phyloP scores from a whole-genome alignment of 2,329 filamentous ascomycete species.

The Coleophoma eucalyptorum region DNA sequence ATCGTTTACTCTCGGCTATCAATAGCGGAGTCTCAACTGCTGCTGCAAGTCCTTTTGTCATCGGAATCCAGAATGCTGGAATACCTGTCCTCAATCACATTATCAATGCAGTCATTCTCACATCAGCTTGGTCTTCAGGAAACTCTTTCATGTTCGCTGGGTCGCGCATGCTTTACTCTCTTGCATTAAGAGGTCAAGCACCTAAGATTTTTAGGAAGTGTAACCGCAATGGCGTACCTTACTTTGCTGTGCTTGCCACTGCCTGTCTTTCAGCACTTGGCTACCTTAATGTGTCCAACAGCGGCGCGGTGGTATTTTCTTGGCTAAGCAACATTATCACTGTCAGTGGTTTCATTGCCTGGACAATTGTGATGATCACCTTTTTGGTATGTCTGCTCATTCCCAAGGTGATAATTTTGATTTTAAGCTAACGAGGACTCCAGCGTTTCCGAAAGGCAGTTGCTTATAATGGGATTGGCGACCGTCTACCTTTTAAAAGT shows the following conservation, averaged over 20 bases:
- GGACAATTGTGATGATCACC: slow-evolving; percentile 53
- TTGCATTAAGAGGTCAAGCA: slow-evolving; percentile 62
- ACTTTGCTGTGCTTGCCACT: slow-evolving; percentile 48
- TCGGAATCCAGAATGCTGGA: slow-evolving; percentile 61
- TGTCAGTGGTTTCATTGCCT: slow-evolving; percentile 56
- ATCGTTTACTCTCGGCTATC: slow-evolving; percentile 45
- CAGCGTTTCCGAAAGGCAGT: slow-evolving; percentile 56
- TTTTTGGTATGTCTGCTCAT: too few species aligned
- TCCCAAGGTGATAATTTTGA: too few species aligned
- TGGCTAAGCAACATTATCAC: slow-evolving; percentile 70
- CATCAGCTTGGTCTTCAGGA: slow-evolving; percentile 59
- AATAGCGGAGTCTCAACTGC: slow-evolving; percentile 33
- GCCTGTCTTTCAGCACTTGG: slow-evolving; percentile 46
- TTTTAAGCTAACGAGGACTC: too few species aligned
- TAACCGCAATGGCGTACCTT: slow-evolving; percentile 58
- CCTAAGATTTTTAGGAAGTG: slow-evolving; percentile 56
- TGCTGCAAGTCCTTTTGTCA: slow-evolving; percentile 45
- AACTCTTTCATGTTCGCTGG: slow-evolving; percentile 62
- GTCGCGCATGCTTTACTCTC: slow-evolving; percentile 65
- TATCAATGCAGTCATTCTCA: slow-evolving; percentile 66
- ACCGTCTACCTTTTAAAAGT: slow-evolving; percentile 48
- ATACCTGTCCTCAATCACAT: slow-evolving; percentile 61
- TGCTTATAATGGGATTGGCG: slow-evolving; percentile 43
- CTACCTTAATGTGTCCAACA: slow-evolving; percentile 64
- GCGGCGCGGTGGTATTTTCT: slow-evolving; percentile 59